These are phyloP conservation scores for Wallemia ichthyophaga DNA, from an alignment of 1,284 basidiomycete species.

Conservation along the genomic window DNA sequence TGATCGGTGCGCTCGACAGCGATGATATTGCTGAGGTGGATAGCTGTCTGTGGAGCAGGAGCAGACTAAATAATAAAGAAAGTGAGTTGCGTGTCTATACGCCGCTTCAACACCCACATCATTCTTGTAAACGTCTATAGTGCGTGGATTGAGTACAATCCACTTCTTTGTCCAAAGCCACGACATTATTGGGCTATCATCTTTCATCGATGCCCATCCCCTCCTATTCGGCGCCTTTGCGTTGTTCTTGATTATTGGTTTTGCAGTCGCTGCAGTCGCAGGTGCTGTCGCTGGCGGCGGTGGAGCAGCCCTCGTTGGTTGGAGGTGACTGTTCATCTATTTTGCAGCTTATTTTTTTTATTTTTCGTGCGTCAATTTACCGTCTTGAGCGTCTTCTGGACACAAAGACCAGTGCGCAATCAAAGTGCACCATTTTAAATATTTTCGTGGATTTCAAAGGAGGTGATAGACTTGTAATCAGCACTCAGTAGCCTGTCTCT, in stretches of 20 bases:
- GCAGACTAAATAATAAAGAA: constrained; percentile 20
- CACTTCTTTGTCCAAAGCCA: constrained; percentile 82
- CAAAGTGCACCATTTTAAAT: no score
- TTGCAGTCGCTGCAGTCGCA: background rate
- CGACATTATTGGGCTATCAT: constrained; percentile 25
- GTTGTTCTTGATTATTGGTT: constrained; percentile 58
- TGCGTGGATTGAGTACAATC: constrained; percentile 54
- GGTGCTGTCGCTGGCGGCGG: constrained; percentile 23
- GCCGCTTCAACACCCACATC: constrained; percentile 30
- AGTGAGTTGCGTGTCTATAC: constrained; percentile 1
- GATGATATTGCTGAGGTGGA: constrained; percentile 45
- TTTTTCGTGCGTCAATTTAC: no score
- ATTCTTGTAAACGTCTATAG: constrained; percentile 62
- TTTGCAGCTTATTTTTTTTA: background rate
- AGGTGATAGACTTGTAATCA: no score
- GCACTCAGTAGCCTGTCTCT: no score
- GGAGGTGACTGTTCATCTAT: background rate
- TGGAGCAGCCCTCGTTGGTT: background rate
- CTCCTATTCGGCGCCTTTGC: constrained; percentile 18
- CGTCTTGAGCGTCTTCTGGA: no score
- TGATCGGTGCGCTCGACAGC: constrained; percentile 71
- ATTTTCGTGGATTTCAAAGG: no score
- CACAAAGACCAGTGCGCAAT: no score
- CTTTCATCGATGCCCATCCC: background rate
- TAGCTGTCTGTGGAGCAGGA: constrained; percentile 28